Conservation (phyloP, 441 rosid species). For the Pelargonium myrrhifolium region DNA sequence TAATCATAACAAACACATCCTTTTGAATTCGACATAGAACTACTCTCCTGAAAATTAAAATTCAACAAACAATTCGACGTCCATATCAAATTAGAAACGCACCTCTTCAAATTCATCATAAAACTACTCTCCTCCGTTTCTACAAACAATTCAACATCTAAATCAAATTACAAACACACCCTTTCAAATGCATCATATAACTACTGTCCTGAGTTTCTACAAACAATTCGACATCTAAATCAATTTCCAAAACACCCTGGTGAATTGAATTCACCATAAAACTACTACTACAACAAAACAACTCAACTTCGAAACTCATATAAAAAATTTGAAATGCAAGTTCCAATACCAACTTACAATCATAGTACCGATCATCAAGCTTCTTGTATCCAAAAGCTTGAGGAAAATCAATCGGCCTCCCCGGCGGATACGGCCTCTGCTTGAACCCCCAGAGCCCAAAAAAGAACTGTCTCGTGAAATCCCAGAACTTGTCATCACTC, state of each 20-base stretch:
- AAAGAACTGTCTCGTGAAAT: conserved; percentile 71
- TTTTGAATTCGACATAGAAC: no score
- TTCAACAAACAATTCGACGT: no score
- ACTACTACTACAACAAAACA: neutral
- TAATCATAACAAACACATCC: no score
- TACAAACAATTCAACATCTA: no score
- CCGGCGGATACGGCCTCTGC: conserved; percentile 77
- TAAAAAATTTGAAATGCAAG: neutral
- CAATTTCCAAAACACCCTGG: neutral
- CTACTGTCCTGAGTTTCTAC: no score
- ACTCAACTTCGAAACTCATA: neutral
- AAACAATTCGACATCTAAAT: no score
- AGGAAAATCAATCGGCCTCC: conserved; percentile 77
- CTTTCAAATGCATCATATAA: no score
- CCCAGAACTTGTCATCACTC: conserved; percentile 91
- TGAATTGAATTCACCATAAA: neutral
- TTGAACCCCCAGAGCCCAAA: conserved; percentile 90
- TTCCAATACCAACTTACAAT: conserved; percentile 46
- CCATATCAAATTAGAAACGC: no score
- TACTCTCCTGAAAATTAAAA: no score
- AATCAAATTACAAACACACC: no score
- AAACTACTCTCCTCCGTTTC: no score
- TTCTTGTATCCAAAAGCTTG: conserved; percentile 90
- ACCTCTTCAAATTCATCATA: no score
- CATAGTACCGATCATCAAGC: conserved; percentile 80